These are phyloP conservation scores for Lagenidium giganteum DNA, from an alignment of 352 stramenopile genomes.

Conservation along the genomic window DNA sequence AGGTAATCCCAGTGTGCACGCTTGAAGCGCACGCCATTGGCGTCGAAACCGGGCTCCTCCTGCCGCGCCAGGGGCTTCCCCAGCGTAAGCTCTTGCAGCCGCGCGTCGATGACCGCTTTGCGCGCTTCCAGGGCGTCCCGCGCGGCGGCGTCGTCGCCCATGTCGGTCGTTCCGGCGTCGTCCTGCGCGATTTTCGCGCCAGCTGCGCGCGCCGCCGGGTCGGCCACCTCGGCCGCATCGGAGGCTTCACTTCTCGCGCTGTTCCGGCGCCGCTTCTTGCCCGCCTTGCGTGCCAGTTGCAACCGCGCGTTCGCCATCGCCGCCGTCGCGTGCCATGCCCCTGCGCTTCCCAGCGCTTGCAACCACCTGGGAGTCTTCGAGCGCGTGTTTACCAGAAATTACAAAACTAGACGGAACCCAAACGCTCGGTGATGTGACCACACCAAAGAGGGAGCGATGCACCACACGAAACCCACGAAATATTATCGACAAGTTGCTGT, in stretches of 20 bases:
- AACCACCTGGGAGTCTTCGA: neutral
- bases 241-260: conserved; percentile 13
- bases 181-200: conserved; percentile 4
- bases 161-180: conserved; percentile 1
- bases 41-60: conserved; percentile 30
- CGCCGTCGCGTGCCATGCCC: neutral
- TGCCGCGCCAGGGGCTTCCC: conserved; percentile 29
- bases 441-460: neutral
- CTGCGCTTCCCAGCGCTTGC: neutral
- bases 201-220: conserved; percentile 4
- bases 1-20: conserved; percentile 67
- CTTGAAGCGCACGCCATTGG: conserved; percentile 26
- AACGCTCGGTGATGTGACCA: neutral
- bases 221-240: conserved; percentile 20
- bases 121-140: conserved; percentile 31
- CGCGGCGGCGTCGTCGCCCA: conserved; percentile 6
- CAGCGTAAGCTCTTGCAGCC: conserved; percentile 41
- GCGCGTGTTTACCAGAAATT: neutral
- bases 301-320: conserved; percentile 73
- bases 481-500: neutral
- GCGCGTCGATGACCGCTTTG: conserved; percentile 31
- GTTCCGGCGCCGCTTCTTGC: conserved; percentile 19
- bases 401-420: neutral
- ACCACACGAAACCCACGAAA: no score
- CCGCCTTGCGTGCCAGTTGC: conserved; percentile 42